Evolutionary conservation across 78 protist genomes (phyloP), one percentile per base, ranked within the genome.

Genomic region (Corallochytrium limacisporum): DNA sequence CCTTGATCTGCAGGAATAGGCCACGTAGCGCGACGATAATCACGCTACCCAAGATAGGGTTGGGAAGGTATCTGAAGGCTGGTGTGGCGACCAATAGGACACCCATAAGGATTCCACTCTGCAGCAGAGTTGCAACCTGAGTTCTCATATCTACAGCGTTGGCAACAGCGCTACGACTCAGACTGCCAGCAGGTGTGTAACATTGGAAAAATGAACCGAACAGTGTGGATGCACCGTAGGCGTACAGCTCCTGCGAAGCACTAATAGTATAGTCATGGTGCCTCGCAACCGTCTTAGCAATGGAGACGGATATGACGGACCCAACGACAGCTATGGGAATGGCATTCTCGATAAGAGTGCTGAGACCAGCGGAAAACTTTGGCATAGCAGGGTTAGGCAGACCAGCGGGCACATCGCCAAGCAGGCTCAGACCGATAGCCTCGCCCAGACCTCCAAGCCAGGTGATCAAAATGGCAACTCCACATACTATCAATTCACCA

Each of bases 401-500:
- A n/a, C 82, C 82, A 8, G 5, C 13, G 22, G 82, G 82, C 15
- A 77, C 50, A 12, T 18, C 2, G 6, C 82, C 82, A 3, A 61
- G 18, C 32, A 67, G 32, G 5, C 20, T 31, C 32, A 77, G 46
- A 24, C 74, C 69, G 28, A 57, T 13, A n/a, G 10, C 9, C 3
- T 53, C 59, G 59, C 26, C 59, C 59, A 53, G 59, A 15, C 28
- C 28, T 28, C 20, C 39, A 53, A 53, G 12, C 12, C 26, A 53
- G 20, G 54, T 10, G 40, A 76, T 15, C 35, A 42, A 20, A 29
- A 53, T 76, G 9, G 57, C 66, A 32, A 65, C 12, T 1, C n/a
- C 13, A 39, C 65, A 54, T 3, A 65, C 47, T 38, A 76, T 16
- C 42, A 76, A 55, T 10, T 54, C 62, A 13, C 67, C 73, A 12